Base-by-base conservation (phyloP, 2,329 filamentous ascomycete genomes). In the Pestalotiopsis sp. region DNA sequence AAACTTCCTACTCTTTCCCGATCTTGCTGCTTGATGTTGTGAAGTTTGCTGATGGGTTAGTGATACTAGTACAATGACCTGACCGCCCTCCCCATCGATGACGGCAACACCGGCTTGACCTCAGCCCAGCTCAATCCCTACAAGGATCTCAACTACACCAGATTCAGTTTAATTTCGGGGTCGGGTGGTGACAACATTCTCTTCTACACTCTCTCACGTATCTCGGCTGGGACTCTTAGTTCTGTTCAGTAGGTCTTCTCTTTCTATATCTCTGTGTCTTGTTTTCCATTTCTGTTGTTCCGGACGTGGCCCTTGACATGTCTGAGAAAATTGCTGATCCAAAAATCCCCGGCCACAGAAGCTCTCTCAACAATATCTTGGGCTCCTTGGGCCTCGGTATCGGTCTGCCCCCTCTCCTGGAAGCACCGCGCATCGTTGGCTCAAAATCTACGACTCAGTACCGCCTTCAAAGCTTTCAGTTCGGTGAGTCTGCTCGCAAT, bases 51-150 rank as follows among this genome's bases (percentile, higher is more conserved):
- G 14, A 49, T 49, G 14, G 3, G 5, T 31, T 25, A 6, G 4
- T 5, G 5, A 13, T 27, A 12, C 3, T 36, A 62, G 59, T 62
- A 62, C 31, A 40, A 62, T 20, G 59, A 62, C 59, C n/a, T 62
- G 36, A 25, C 14, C 13, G 59, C 17, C 27, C 14, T 62, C 14
- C 27, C 59, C 2, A 7, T 62, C 14, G 59, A 62, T 13, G 59
- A 62, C 11, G 59, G 59, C 14, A 62, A 62, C 36, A 62, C 59
- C 31, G 59, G 59, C 59, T 36, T 62, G 36, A 41, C 59, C 31
- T 52, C 45, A 9, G 27, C 23, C 25, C 11, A 40, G n/a, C 31
- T 62, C 36, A 62, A 62, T 36, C 59, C 59, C 1, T 62, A 62
- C 36, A 25, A 17, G 11, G 59, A 62, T 11, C 59, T 62, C 59